Evolutionary conservation across 2,329 filamentous ascomycete genomes (phyloP).

Genomic region (Sphaerulina vaccinii): DNA sequence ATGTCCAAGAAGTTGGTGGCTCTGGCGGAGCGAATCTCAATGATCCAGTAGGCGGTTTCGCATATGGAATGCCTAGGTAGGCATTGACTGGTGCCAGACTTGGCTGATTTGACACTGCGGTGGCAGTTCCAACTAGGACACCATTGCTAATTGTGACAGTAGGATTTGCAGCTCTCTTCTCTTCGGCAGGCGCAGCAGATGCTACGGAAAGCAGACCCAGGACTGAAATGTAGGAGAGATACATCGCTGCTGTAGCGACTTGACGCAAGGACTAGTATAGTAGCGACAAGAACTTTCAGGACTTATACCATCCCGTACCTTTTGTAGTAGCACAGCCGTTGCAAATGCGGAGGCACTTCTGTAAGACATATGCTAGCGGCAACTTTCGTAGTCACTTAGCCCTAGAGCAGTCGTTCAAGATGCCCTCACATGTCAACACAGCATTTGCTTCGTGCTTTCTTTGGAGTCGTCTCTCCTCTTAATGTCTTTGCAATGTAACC

Average conservation of each 20-base stretch:
- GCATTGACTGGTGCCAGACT: constrained; percentile 19
- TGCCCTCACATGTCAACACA: too few relatives aligned
- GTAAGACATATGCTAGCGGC: too few relatives aligned
- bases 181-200: constrained; percentile 1
- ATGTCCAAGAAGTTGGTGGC: constrained; percentile 12
- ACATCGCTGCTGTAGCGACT: constrained; percentile 1
- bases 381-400: too few relatives aligned
- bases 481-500: too few relatives aligned
- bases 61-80: constrained; percentile 26
- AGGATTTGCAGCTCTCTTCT: constrained; percentile 10
- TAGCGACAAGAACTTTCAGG: too few relatives aligned
- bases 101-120: constrained; percentile 19
- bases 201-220: background rate
- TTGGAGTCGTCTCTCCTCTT: too few relatives aligned
- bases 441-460: too few relatives aligned
- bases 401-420: too few relatives aligned
- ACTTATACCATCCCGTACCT: too few relatives aligned
- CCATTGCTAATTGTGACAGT: constrained; percentile 25
- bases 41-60: constrained; percentile 18
- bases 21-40: constrained; percentile 25
- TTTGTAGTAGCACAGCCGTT: too few relatives aligned
- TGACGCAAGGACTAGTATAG: too few relatives aligned
- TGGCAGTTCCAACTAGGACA: constrained; percentile 22
- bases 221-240: background rate
- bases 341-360: too few relatives aligned